Conservation (phyloP, 73 alveolate species). For the Urostyla sp. region DNA sequence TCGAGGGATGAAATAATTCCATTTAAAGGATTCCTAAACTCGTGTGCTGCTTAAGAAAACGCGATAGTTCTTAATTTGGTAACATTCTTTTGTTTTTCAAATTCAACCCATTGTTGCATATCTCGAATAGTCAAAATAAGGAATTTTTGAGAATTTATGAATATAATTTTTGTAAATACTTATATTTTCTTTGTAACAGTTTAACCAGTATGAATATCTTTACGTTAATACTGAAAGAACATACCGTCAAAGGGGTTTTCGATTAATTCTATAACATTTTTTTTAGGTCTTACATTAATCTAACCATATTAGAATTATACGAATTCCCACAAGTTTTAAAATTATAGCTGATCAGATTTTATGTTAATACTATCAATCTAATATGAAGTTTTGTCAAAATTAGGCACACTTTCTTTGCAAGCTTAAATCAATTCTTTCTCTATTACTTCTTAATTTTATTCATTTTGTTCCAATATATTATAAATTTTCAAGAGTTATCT, state of each 20-base stretch:
- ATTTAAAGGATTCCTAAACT: slow-evolving; percentile 41
- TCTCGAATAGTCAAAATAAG: slow-evolving; percentile 34
- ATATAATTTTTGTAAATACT: slow-evolving; percentile 19
- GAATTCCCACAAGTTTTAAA: no score
- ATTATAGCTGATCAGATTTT: no score
- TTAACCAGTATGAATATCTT: not conserved
- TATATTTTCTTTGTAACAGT: not conserved
- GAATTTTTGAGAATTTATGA: not conserved
- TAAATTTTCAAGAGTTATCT: not conserved
- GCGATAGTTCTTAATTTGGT: slow-evolving; percentile 33
- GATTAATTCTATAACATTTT: slow-evolving; percentile 1
- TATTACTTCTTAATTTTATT: not conserved
- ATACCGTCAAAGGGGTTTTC: slow-evolving; percentile 5
- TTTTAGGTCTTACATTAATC: no score
- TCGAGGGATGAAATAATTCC: slow-evolving; percentile 18
- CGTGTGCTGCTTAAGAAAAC: slow-evolving; percentile 47
- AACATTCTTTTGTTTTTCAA: slow-evolving; percentile 18
- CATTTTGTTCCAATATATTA: slow-evolving; percentile 14
- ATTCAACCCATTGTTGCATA: slow-evolving; percentile 35
- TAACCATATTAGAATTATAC: no score
- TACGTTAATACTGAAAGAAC: not conserved
- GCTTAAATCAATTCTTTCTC: no score
- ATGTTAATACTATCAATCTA: no score
- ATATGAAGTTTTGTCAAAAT: not conserved
- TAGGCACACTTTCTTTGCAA: no score